phyloP scores from a whole-genome alignment of 805 yeast genomes.

The Candida pini region DNA sequence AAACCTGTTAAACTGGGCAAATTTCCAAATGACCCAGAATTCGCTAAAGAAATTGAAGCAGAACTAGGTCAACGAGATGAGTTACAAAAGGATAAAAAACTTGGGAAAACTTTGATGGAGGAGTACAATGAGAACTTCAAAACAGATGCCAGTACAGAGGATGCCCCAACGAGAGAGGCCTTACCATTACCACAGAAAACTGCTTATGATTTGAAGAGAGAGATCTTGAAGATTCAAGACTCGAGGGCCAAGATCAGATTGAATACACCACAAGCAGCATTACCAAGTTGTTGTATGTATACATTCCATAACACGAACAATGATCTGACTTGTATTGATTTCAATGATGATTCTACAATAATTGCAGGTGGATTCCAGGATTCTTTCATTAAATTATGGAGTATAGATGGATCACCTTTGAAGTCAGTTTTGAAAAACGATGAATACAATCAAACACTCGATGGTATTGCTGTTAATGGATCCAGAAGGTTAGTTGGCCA shows the following conservation, averaged over 20 bases:
- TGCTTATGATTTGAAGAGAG: slow-evolving; percentile 71
- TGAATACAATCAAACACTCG: slow-evolving; percentile 33
- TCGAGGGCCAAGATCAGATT: slow-evolving; percentile 68
- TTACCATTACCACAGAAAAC: slow-evolving; percentile 86
- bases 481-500: slow-evolving; percentile 74
- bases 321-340: slow-evolving; percentile 79
- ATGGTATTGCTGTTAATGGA: slow-evolving; percentile 26
- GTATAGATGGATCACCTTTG: slow-evolving; percentile 84
- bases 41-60: slow-evolving; percentile 75
- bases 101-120: slow-evolving; percentile 46
- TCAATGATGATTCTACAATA: slow-evolving; percentile 80
- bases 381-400: slow-evolving; percentile 86
- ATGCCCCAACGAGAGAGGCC: slow-evolving; percentile 67
- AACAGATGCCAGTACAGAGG: slow-evolving; percentile 45
- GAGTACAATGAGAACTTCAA: slow-evolving; percentile 58
- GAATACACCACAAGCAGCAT: slow-evolving; percentile 66
- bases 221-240: slow-evolving; percentile 75
- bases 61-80: slow-evolving; percentile 79
- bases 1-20: slow-evolving; percentile 77
- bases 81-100: slow-evolving; percentile 24
- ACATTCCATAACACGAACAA: slow-evolving; percentile 94
- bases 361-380: slow-evolving; percentile 96
- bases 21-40: slow-evolving; percentile 82
- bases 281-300: slow-evolving; percentile 96
- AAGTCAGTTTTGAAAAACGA: slow-evolving; percentile 55